Base-by-base conservation (phyloP, 2,329 filamentous ascomycete genomes). In the Alternaria sp. region DNA sequence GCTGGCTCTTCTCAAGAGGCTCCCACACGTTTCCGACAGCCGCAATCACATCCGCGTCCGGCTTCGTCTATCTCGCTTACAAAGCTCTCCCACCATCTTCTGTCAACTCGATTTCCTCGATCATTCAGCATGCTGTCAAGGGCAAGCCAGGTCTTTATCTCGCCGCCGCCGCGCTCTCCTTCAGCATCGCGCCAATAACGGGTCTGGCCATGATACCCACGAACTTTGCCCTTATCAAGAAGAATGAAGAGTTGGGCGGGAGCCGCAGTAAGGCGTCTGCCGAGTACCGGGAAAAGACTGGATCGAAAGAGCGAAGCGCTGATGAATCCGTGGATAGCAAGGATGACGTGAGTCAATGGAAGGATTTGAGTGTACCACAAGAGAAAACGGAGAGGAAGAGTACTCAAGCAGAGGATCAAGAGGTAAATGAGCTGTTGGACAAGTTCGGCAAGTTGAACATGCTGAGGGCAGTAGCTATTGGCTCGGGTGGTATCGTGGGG, bases 1-100 rank as follows among this genome's bases (percentile, higher is more conserved):
- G 76, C 45, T 80, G 77, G 78, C 74, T 80, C 30, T 80, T 80
- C 67, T 77, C 73, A 36, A 74, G 78, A 0, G 79, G 78, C 54
- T 80, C 77, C 7, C 79, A 80, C 64, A 65, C 77, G 30, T 79
- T 80, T 61, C 78, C 77, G 8, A 57, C 64, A 6, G 66, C 69
- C 17, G 75, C 74, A 6, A 26, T 76, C n/a, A 11, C 75, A 54
- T 74, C 77, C 1, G 67, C 67, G 7, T 54, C 70, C 1, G 72
- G 75, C 25, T 81, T 81, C 60, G 55, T 65, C 9, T 70, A 59
- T 52, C 72, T 79, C 0, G 70, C 70, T 13, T 77, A 72, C 57
- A 17, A 23, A 9, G 43, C 67, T 1, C 36, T 75, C 0, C 62
- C 69, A 2, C 8, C 59, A 9, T 52, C 30, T 1, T 6, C 40